Evolutionary conservation across 2,329 filamentous ascomycete genomes (phyloP).

Genomic region (Zymoseptoria passerinii): DNA sequence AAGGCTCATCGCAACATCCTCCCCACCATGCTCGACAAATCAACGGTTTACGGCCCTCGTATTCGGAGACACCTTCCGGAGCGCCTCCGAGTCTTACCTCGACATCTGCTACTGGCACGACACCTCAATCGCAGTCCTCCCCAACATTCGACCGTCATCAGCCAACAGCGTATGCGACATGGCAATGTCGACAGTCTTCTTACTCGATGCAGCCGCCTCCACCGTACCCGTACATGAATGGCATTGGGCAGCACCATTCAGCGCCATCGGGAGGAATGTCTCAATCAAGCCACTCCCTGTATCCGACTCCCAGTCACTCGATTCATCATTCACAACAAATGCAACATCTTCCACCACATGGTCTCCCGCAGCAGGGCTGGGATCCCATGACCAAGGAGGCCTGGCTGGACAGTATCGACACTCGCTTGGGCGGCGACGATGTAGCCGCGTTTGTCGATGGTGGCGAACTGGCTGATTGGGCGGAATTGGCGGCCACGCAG

Average conservation of each 20-base stretch:
- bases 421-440: constrained; percentile 33
- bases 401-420: constrained; percentile 32
- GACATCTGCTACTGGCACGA: constrained; percentile 7
- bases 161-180: constrained; percentile 12
- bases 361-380: constrained; percentile 14
- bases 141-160: constrained; percentile 16
- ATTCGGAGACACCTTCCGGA: constrained; percentile 14
- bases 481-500: constrained; percentile 18
- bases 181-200: constrained; percentile 15
- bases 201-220: constrained; percentile 19
- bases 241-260: constrained; percentile 7
- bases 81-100: constrained; percentile 21
- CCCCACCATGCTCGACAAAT: constrained; percentile 13
- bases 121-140: constrained; percentile 22
- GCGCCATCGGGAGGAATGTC: constrained; percentile 4
- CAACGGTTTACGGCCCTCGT: constrained; percentile 23
- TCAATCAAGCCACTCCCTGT: constrained; percentile 3
- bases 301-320: constrained; percentile 7
- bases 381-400: constrained; percentile 25
- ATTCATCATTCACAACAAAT: constrained; percentile 3
- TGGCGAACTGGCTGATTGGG: constrained; percentile 29
- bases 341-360: constrained; percentile 3
- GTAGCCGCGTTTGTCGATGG: constrained; percentile 35
- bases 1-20: constrained; percentile 6
- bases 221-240: constrained; percentile 16